Evolutionary conservation across 257 asterid species (phyloP).

Genomic region (Schizonepeta tenuifolia): DNA sequence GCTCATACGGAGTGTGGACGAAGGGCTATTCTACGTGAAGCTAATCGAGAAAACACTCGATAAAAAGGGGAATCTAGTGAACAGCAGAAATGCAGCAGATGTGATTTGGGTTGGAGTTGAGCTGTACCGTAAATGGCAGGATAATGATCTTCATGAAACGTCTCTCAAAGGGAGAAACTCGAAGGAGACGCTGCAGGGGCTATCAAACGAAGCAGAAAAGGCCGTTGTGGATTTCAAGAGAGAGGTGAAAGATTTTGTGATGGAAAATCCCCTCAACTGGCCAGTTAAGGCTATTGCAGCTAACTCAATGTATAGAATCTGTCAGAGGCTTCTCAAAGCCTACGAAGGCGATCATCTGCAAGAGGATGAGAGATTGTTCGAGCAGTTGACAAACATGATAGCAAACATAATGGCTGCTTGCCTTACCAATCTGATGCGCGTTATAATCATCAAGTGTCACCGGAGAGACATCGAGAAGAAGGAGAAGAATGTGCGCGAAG

Average conservation of each 20-base stretch:
- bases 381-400: slow-evolving; percentile 41
- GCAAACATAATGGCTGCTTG: slow-evolving; percentile 48
- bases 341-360: slow-evolving; percentile 30
- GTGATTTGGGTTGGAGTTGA: slow-evolving; percentile 47
- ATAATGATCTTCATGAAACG: slow-evolving; percentile 45
- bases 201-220: slow-evolving; percentile 38
- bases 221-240: slow-evolving; percentile 39
- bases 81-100: slow-evolving; percentile 50
- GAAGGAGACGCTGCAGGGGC: slow-evolving; percentile 41
- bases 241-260: slow-evolving; percentile 33
- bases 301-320: slow-evolving; percentile 47
- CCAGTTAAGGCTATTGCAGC: slow-evolving; percentile 47
- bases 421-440: slow-evolving; percentile 45
- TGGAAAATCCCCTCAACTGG: slow-evolving; percentile 51
- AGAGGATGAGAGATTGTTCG: slow-evolving; percentile 42
- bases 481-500: slow-evolving; percentile 44
- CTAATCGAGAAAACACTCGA: slow-evolving; percentile 47
- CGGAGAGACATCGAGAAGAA: slow-evolving; percentile 38
- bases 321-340: slow-evolving; percentile 43
- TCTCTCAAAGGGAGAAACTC: slow-evolving; percentile 43
- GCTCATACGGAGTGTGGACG: slow-evolving; percentile 41
- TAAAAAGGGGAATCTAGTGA: slow-evolving; percentile 30
- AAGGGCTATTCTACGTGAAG: slow-evolving; percentile 48
- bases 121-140: slow-evolving; percentile 47
- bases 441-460: slow-evolving; percentile 46